A percentile compares a stretch with the other conserved stretches of the same genome.
Conservation (phyloP, 176 grass and related monocot genomes). For the Zoysia pacifica region DNA sequence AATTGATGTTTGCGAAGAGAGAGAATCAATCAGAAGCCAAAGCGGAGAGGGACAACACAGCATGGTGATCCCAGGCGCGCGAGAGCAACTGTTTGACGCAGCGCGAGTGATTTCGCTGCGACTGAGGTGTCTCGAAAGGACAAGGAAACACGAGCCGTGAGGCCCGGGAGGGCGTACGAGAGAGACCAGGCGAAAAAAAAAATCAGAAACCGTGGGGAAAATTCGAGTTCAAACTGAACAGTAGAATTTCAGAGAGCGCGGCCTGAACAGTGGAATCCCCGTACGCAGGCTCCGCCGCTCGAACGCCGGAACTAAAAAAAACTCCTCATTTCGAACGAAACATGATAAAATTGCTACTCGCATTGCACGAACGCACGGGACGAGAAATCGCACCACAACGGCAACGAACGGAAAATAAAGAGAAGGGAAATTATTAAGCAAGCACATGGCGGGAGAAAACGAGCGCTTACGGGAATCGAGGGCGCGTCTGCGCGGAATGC, state of each 20-base stretch:
- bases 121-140: constrained; percentile 25
- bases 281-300: not conserved
- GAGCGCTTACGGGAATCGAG: constrained; percentile 33
- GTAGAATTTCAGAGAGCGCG: constrained; percentile 28
- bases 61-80: constrained; percentile 12
- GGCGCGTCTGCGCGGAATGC: constrained; percentile 38
- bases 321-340: not conserved
- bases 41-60: constrained; percentile 5
- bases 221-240: constrained; percentile 23
- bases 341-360: not conserved
- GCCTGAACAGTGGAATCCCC: not conserved
- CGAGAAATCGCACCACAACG: too few species aligned
- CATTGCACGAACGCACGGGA: not conserved
- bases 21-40: not conserved
- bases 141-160: constrained; percentile 47
- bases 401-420: not conserved
- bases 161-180: constrained; percentile 26
- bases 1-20: constrained; percentile 5
- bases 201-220: not conserved
- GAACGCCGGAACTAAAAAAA: not conserved
- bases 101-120: constrained; percentile 34
- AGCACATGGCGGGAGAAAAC: too few species aligned
- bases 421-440: not conserved
- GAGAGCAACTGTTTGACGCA: constrained; percentile 16
- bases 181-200: not conserved